Percentiles rank a stretch among this genome's conserved stretches.
Evolutionary conservation across 352 stramenopile species (phyloP).

Genomic region (Globisporangium echinulatum): DNA sequence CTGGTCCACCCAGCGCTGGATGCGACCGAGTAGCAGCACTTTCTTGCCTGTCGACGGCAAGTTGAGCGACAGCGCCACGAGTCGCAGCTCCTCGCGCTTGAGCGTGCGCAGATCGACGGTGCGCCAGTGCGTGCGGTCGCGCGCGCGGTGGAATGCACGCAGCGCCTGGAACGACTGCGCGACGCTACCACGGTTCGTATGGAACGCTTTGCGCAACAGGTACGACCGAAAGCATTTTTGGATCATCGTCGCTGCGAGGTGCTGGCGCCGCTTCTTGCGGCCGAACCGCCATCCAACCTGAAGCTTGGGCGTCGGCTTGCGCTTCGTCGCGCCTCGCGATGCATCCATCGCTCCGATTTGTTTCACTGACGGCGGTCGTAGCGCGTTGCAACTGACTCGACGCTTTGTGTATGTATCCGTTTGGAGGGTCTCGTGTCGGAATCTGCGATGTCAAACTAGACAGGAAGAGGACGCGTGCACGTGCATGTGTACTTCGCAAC

Average conservation of each 20-base stretch:
- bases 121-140: conserved; percentile 46
- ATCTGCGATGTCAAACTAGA: too few relatives aligned
- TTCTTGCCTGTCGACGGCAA: conserved; percentile 75
- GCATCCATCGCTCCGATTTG: background rate
- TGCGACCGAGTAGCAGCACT: conserved; percentile 56
- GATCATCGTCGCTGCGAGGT: conserved; percentile 61
- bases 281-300: conserved; percentile 47
- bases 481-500: too few relatives aligned
- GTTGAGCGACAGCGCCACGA: conserved; percentile 58
- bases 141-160: conserved; percentile 41
- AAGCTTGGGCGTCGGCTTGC: conserved; percentile 34
- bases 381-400: too few relatives aligned
- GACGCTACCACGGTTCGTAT: conserved; percentile 28
- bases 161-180: conserved; percentile 46
- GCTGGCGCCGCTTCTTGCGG: conserved; percentile 29
- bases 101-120: conserved; percentile 51
- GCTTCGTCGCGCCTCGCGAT: conserved; percentile 15
- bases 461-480: too few relatives aligned
- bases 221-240: conserved; percentile 59
- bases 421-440: too few relatives aligned
- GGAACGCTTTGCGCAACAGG: conserved; percentile 53
- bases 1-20: conserved; percentile 74
- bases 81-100: conserved; percentile 51
- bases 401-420: too few relatives aligned
- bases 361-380: background rate